Evolutionary conservation across 306 rosid genomes (phyloP).

Genomic region (Castanea sativa): DNA sequence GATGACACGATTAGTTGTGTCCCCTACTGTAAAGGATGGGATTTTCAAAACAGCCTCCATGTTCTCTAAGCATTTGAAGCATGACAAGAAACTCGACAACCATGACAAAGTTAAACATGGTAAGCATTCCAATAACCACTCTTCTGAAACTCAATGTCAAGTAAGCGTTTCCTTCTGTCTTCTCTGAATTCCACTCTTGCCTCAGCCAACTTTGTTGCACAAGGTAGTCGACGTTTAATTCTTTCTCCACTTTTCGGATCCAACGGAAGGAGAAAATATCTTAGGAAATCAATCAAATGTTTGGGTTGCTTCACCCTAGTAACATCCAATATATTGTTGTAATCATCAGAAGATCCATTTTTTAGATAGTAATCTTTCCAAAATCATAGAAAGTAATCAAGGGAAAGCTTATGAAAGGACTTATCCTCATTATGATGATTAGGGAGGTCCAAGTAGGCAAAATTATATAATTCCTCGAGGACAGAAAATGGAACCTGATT

Average conservation of each 20-base stretch:
- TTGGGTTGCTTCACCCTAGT: background rate
- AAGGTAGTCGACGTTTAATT: background rate
- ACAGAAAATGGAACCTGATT: conserved; percentile 30
- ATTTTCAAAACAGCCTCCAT: background rate
- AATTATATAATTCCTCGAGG: background rate
- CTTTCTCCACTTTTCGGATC: no score
- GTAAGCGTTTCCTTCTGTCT: background rate
- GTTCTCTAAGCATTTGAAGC: background rate
- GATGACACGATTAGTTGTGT: background rate
- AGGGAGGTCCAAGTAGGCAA: no score
- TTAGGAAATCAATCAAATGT: no score
- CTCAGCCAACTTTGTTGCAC: conserved; percentile 10
- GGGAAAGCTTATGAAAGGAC: background rate
- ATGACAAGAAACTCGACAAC: background rate
- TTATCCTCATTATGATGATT: background rate
- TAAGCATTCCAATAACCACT: background rate
- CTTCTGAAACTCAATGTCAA: background rate
- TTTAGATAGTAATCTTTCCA: no score
- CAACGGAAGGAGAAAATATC: no score
- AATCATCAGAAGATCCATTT: no score
- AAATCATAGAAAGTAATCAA: background rate
- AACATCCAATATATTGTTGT: no score
- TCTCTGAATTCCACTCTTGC: background rate
- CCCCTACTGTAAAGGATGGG: background rate
- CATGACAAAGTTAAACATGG: background rate